phyloP scores from a whole-genome alignment of 1,284 basidiomycete genomes.

The Sporisorium graminicola region DNA sequence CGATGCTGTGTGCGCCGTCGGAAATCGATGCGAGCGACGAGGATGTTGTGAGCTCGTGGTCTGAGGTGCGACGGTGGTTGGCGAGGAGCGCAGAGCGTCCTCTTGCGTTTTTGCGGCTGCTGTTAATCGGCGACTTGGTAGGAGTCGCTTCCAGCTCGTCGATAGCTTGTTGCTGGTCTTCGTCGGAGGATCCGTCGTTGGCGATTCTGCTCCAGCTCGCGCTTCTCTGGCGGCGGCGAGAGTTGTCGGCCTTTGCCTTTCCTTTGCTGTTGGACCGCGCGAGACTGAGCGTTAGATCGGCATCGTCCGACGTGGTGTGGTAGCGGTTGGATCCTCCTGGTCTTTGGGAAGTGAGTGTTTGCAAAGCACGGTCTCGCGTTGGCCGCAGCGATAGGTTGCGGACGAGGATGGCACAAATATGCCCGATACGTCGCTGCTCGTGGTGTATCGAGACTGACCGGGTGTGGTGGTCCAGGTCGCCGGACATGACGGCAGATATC shows the following conservation, averaged over 20 bases:
- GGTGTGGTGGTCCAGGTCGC: neutral
- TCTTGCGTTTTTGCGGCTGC: neutral
- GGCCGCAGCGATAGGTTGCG: slow-evolving; percentile 47
- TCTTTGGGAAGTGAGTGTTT: slow-evolving; percentile 38
- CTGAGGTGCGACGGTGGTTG: slow-evolving; percentile 27
- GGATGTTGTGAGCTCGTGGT: slow-evolving; percentile 24
- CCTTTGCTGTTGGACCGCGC: slow-evolving; percentile 40
- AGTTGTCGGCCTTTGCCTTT: slow-evolving; percentile 18
- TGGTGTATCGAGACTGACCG: slow-evolving; percentile 6
- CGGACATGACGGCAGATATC: slow-evolving; percentile 13
- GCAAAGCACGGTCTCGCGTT: slow-evolving; percentile 40
- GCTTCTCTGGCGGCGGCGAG: slow-evolving; percentile 16
- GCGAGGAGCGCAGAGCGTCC: slow-evolving; percentile 20
- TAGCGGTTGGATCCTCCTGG: slow-evolving; percentile 29
- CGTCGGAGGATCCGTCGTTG: slow-evolving; percentile 17
- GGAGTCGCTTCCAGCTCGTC: slow-evolving; percentile 13
- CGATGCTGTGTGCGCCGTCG: slow-evolving; percentile 14
- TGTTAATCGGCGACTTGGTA: slow-evolving; percentile 12
- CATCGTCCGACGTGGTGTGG: slow-evolving; percentile 46
- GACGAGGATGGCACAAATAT: slow-evolving; percentile 41
- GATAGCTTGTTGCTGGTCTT: slow-evolving; percentile 1
- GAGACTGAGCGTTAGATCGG: slow-evolving; percentile 43
- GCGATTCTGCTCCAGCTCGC: slow-evolving; percentile 31
- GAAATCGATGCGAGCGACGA: slow-evolving; percentile 2
- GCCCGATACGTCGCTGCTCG: slow-evolving; percentile 38